Evolutionary conservation across 148 eudicot species (phyloP).

Genomic region (Persicaria maculosa): DNA sequence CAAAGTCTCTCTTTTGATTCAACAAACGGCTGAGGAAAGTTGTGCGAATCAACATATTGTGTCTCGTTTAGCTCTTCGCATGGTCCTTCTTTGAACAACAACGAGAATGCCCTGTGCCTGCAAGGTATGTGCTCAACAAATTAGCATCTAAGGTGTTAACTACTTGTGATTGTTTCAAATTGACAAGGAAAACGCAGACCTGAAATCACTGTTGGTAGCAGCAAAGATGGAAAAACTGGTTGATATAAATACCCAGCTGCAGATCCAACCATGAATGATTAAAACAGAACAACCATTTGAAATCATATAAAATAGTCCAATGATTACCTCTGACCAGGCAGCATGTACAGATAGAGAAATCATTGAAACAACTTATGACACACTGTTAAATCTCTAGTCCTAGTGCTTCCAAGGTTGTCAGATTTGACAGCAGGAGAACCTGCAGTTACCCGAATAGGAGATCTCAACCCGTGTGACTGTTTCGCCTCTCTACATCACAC

Average conservation of each 20-base stretch:
- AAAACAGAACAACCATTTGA: too few relatives aligned
- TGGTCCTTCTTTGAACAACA: conserved; percentile 70
- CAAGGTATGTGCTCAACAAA: neutral
- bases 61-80: conserved; percentile 70
- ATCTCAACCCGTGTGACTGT: too few relatives aligned
- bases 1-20: conserved; percentile 60
- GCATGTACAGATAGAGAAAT: too few relatives aligned
- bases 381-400: too few relatives aligned
- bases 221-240: conserved; percentile 95
- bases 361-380: too few relatives aligned
- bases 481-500: too few relatives aligned
- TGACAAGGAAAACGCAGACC: conserved; percentile 26
- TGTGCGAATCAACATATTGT: conserved; percentile 75
- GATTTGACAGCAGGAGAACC: too few relatives aligned
- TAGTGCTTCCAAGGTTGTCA: too few relatives aligned
- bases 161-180: neutral
- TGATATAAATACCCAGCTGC: conserved; percentile 82
- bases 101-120: conserved; percentile 84
- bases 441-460: too few relatives aligned
- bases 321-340: too few relatives aligned
- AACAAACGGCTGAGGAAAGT: conserved; percentile 65
- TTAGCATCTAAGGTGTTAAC: neutral
- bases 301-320: too few relatives aligned
- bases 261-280: conserved; percentile 88
- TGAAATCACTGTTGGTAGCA: conserved; percentile 90